phyloP scores from a whole-genome alignment of 2,329 filamentous ascomycete species.

The Exophiala phaeomuriformis region DNA sequence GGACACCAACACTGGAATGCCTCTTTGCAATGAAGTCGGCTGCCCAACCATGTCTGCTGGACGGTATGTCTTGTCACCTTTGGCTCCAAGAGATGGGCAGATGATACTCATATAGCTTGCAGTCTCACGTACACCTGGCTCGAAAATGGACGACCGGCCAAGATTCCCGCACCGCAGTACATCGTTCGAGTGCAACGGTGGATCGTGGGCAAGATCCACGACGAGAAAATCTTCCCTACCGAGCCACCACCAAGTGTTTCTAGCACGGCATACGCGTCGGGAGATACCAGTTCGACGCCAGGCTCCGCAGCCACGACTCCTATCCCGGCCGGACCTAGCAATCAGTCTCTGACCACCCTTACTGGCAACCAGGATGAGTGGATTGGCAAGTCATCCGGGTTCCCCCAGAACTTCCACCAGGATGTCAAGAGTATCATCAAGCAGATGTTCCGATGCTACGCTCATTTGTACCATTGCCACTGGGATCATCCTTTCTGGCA shows the following conservation, averaged over 20 bases:
- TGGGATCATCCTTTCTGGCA: conserved; percentile 79
- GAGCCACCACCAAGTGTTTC: conserved; percentile 60
- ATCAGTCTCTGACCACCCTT: conserved; percentile 54
- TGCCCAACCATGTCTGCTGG: conserved; percentile 95
- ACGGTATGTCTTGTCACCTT: conserved; percentile 55
- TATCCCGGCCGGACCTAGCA: conserved; percentile 42
- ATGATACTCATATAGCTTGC: conserved; percentile 20
- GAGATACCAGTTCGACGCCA: conserved; percentile 43
- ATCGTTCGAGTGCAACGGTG: conserved; percentile 94
- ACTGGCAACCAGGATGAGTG: conserved; percentile 60
- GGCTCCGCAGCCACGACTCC: conserved; percentile 34
- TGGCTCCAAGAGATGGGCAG: not conserved
- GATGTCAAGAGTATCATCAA: conserved; percentile 92
- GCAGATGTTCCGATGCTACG: conserved; percentile 98
- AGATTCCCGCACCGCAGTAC: conserved; percentile 87
- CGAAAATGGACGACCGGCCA: conserved; percentile 78
- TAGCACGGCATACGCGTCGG: conserved; percentile 48
- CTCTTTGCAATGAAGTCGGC: conserved; percentile 73
- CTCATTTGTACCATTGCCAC: conserved; percentile 96
- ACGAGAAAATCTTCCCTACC: conserved; percentile 82
- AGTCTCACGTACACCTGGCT: conserved; percentile 97
- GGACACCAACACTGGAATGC: conserved; percentile 64
- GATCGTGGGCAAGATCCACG: conserved; percentile 93
- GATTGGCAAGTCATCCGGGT: conserved; percentile 87
- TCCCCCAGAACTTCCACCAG: conserved; percentile 79